A percentile compares a stretch with the other conserved stretches of the same genome.
Evolutionary conservation across 208 protist genomes (phyloP).

Genomic region (Blechomonas ayalai): DNA sequence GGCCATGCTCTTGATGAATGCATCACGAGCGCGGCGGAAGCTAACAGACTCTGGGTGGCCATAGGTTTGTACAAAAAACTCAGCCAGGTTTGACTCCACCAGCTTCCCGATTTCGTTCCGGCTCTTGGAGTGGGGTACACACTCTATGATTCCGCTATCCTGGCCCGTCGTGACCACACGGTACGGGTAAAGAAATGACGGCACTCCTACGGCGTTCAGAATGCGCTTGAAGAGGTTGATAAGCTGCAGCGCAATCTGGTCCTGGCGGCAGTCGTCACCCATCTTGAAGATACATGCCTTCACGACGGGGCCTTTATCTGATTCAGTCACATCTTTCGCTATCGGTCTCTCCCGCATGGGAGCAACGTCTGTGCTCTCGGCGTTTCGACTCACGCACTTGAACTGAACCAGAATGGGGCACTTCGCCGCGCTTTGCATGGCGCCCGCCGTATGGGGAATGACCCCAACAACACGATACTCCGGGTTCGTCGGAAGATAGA

Average conservation of each 20-base stretch:
- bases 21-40: slow-evolving; percentile 82
- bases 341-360: slow-evolving; percentile 9
- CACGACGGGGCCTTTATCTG: slow-evolving; percentile 15
- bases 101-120: slow-evolving; percentile 90
- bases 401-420: slow-evolving; percentile 90
- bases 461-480: slow-evolving; percentile 65
- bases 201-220: slow-evolving; percentile 67
- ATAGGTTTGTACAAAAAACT: slow-evolving; percentile 91
- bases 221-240: slow-evolving; percentile 86
- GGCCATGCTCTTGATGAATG: slow-evolving; percentile 90
- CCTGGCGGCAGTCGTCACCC: slow-evolving; percentile 93
- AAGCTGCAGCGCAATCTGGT: slow-evolving; percentile 91
- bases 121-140: slow-evolving; percentile 77
- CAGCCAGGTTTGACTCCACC: slow-evolving; percentile 77
- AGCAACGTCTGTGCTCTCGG: slow-evolving; percentile 26
- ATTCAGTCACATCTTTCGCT: background rate
- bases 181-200: slow-evolving; percentile 91
- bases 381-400: slow-evolving; percentile 37
- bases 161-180: slow-evolving; percentile 84
- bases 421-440: slow-evolving; percentile 88
- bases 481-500: slow-evolving; percentile 86
- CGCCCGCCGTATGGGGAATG: slow-evolving; percentile 59
- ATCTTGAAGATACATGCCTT: slow-evolving; percentile 94
- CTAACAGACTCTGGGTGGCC: slow-evolving; percentile 68
- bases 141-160: slow-evolving; percentile 90